Evolutionary conservation across 192 early-diverging fungal species (phyloP).

Genomic region (Entomortierella beljakovae): DNA sequence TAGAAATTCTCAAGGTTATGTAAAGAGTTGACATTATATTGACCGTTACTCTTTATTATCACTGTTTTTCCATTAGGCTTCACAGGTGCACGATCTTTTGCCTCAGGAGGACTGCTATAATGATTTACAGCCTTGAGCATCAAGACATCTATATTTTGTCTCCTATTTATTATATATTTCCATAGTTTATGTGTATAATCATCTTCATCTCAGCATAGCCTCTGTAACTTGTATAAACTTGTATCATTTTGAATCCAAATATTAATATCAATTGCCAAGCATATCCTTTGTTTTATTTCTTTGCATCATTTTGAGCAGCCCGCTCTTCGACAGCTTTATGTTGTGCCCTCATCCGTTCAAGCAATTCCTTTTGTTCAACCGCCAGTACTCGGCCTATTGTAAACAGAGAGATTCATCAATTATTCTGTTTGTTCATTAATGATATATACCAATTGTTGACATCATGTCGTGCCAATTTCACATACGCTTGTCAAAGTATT

Average conservation of each 20-base stretch:
- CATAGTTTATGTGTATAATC: background rate
- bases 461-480: background rate
- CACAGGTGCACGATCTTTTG: slow-evolving; percentile 42
- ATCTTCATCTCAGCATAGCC: background rate
- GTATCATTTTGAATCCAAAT: no score
- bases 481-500: slow-evolving; percentile 67
- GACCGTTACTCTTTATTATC: background rate
- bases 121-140: background rate
- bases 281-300: slow-evolving; percentile 16
- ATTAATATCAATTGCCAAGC: no score
- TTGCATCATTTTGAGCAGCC: slow-evolving; percentile 20
- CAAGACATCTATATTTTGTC: background rate
- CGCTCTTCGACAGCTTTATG: slow-evolving; percentile 44
- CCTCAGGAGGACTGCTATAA: slow-evolving; percentile 34
- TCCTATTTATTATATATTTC: background rate
- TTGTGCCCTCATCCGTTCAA: slow-evolving; percentile 57
- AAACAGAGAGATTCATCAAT: background rate
- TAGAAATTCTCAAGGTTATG: background rate
- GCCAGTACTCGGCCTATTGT: slow-evolving; percentile 57
- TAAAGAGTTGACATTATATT: background rate
- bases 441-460: background rate
- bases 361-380: slow-evolving; percentile 59
- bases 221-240: background rate
- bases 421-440: background rate
- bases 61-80: slow-evolving; percentile 16